A percentile compares a stretch with the other conserved stretches of the same genome.
These are phyloP conservation scores for Pilasporangium apinafurcum DNA, from an alignment of 352 stramenopile genomes.

Conservation along the genomic window DNA sequence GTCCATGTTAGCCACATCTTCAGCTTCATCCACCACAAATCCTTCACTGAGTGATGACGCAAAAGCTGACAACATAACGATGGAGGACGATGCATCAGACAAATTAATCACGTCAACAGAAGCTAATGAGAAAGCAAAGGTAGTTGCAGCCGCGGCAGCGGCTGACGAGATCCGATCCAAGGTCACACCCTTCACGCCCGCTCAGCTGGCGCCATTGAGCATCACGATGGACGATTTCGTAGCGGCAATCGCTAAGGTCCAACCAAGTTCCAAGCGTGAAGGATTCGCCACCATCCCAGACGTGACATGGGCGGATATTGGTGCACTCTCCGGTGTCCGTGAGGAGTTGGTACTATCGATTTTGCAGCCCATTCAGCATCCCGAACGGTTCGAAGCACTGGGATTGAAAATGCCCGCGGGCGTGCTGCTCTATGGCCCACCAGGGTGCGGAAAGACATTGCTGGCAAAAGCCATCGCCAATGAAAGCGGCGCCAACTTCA, in stretches of 20 bases:
- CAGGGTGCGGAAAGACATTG: slow-evolving; percentile 98
- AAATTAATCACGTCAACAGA: slow-evolving; percentile 3
- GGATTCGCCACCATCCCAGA: slow-evolving; percentile 98
- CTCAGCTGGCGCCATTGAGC: slow-evolving; percentile 88
- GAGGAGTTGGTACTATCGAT: slow-evolving; percentile 97
- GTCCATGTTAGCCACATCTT: slow-evolving; percentile 34
- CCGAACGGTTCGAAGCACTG: slow-evolving; percentile 91
- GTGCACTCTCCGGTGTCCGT: slow-evolving; percentile 87
- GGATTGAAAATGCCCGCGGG: slow-evolving; percentile 95
- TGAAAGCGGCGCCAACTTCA: slow-evolving; percentile 98
- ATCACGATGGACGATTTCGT: slow-evolving; percentile 98
- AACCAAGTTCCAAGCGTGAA: slow-evolving; percentile 97
- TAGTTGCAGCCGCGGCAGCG: slow-evolving; percentile 12
- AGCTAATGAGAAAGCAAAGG: slow-evolving; percentile 4
- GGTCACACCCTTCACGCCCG: slow-evolving; percentile 78
- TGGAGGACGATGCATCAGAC: neutral
- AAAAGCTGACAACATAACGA: slow-evolving; percentile 1
- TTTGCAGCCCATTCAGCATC: slow-evolving; percentile 96
- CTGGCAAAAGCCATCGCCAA: slow-evolving; percentile 98
- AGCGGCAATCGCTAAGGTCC: slow-evolving; percentile 92
- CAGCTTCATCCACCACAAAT: neutral
- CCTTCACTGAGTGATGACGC: neutral
- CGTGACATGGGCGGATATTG: slow-evolving; percentile 98
- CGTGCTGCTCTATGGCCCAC: slow-evolving; percentile 97
- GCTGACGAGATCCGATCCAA: slow-evolving; percentile 63